phyloP scores from a whole-genome alignment of 2,329 filamentous ascomycete genomes.

The Cyanodermella asteris region DNA sequence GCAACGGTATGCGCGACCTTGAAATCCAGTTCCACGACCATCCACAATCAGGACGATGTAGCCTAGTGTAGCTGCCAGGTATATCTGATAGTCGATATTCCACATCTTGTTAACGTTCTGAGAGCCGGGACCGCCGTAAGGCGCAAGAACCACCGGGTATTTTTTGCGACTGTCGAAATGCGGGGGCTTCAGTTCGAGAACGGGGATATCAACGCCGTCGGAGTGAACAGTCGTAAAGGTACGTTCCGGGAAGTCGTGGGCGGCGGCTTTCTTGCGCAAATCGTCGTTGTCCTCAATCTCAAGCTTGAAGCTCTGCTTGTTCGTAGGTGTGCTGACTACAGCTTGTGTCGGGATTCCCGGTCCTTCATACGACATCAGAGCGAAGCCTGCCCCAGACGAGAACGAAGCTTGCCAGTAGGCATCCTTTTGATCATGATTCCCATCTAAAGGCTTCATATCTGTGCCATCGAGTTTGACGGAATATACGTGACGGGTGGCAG shows the following conservation, averaged over 20 bases:
- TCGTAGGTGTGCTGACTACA: conserved; percentile 62
- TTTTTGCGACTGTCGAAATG: conserved; percentile 67
- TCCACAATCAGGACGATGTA: conserved; percentile 94
- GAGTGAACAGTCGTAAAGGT: conserved; percentile 71
- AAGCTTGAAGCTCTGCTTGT: conserved; percentile 40
- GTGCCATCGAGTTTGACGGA: conserved; percentile 67
- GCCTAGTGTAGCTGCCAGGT: conserved; percentile 62
- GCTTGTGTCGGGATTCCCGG: conserved; percentile 81
- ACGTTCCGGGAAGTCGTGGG: conserved; percentile 62
- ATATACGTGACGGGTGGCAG: conserved; percentile 81
- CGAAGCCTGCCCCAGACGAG: conserved; percentile 61
- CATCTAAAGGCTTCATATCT: conserved; percentile 45
- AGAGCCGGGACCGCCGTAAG: conserved; percentile 88
- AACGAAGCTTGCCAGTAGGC: conserved; percentile 72
- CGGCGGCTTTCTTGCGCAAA: conserved; percentile 46
- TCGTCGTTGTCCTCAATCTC: conserved; percentile 56
- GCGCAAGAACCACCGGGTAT: conserved; percentile 85
- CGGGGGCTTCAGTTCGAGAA: conserved; percentile 69
- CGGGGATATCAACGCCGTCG: conserved; percentile 49
- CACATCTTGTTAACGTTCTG: conserved; percentile 70
- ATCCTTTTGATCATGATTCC: conserved; percentile 50
- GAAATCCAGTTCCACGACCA: conserved; percentile 76
- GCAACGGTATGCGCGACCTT: conserved; percentile 64
- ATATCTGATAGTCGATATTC: conserved; percentile 71
- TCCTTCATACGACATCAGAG: conserved; percentile 63